Evolutionary conservation across 2,329 filamentous ascomycete species (phyloP), one percentile per base, ranked within the genome.

Genomic region (Plenodomus lindquistii): DNA sequence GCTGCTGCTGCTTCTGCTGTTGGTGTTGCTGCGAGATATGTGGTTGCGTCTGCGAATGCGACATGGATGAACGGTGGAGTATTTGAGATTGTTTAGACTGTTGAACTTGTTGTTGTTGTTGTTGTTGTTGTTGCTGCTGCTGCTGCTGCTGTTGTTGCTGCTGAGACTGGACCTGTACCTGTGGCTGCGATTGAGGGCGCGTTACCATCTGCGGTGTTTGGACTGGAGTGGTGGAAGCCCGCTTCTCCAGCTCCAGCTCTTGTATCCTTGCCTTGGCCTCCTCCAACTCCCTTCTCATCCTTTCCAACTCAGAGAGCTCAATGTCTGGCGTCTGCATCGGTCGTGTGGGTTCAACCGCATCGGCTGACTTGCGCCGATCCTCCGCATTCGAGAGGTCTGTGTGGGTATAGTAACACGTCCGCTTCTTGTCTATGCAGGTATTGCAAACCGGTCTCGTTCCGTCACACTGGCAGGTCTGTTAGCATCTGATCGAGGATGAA

Each of bases 261-360:
- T 64, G 60, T 16, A 72, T 70, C 11, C 64, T 63, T 7, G 67
- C 68, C 45, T 61, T 69, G n/a, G 69, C 67, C 52, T 70, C 69
- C 37, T 71, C 69, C 7, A 70, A 55, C 42, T 71, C 66, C 44
- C 48, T 64, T 52, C 66, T 69, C 55, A 71, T 65, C 49, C 60
- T 65, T 43, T 70, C 68, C 17, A 71, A 46, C 50, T 71, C 67
- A 1, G 65, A 62, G 8, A 67, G 47, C 24, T 62, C 61, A 21
- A 37, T 52, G 37, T 44, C 62, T 2, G 55, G 46, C n/a, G 58
- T 47, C 35, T 62, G 60, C 4, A 54, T 43, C 29, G 58, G 57
- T 7, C 47, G 57, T 20, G 52, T 35, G 15, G 55, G 38, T 31
- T 67, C 61, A 18, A 37, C 46, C 5, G 46, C 31, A 5, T 50